Conservation (phyloP, 129 eudicot species). For the Heracleum sosnowskyi region DNA sequence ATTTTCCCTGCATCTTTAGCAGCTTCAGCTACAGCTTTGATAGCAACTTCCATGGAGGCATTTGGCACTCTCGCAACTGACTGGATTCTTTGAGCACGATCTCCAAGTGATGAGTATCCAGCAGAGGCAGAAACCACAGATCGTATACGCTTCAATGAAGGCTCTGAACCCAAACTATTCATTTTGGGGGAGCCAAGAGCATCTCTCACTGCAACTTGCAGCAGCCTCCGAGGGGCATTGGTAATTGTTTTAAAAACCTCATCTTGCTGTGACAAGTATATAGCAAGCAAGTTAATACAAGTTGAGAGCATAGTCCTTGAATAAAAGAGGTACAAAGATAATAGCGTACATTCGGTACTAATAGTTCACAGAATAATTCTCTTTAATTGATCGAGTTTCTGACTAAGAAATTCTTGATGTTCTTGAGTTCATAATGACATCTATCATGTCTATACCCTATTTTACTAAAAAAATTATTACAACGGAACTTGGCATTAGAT, state of each 20-base stretch:
- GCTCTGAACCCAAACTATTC: conserved; percentile 50
- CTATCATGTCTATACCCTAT: neutral
- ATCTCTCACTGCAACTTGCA: conserved; percentile 92
- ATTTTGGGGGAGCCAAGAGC: conserved; percentile 67
- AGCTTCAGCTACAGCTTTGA: conserved; percentile 76
- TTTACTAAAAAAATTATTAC: neutral
- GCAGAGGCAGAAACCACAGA: conserved; percentile 67
- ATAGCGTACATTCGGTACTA: neutral
- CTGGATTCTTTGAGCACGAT: conserved; percentile 30
- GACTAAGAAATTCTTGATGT: neutral
- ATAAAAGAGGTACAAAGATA: neutral
- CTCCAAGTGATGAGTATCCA: conserved; percentile 29
- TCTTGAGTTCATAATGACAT: neutral
- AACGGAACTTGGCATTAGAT: neutral
- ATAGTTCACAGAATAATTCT: neutral
- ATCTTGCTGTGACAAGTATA: conserved; percentile 47
- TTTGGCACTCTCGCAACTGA: conserved; percentile 47
- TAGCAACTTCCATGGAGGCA: conserved; percentile 56
- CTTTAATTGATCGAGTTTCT: neutral
- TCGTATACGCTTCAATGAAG: conserved; percentile 67
- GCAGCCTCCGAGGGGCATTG: conserved; percentile 64
- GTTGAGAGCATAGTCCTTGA: neutral
- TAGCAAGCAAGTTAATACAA: conserved; percentile 5
- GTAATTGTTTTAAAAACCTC: conserved; percentile 37
- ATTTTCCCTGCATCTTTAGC: conserved; percentile 57